A percentile compares a stretch with the other conserved stretches of the same genome.
phyloP scores from a whole-genome alignment of 768 basidiomycete species.

The Steccherinum ochraceum region DNA sequence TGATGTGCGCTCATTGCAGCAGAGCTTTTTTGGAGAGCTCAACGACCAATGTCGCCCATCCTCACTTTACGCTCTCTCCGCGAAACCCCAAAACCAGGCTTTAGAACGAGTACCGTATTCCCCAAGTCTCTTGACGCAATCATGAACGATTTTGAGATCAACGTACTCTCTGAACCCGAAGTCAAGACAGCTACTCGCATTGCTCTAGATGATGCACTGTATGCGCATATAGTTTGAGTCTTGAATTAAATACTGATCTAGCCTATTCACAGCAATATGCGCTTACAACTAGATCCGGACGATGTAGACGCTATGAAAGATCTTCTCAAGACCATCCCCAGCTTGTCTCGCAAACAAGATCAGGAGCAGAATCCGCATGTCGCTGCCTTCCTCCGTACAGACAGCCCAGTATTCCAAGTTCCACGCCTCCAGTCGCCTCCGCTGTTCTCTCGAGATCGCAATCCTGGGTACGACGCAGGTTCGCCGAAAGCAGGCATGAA shows the following conservation, averaged over 20 bases:
- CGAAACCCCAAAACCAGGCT: conserved; percentile 33
- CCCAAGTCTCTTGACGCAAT: background rate
- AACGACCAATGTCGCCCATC: conserved; percentile 36
- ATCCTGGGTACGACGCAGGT: conserved; percentile 17
- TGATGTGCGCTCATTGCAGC: background rate
- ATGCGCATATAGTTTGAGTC: conserved; percentile 6
- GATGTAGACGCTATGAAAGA: conserved; percentile 18
- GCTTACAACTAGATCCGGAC: conserved; percentile 13
- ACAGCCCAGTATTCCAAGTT: conserved; percentile 21
- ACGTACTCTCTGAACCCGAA: too few relatives aligned
- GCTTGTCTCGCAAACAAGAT: conserved; percentile 1
- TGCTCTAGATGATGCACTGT: background rate
- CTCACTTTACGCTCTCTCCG: conserved; percentile 39
- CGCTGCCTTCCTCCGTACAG: conserved; percentile 24
- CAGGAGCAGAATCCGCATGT: conserved; percentile 5
- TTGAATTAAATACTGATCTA: conserved; percentile 4
- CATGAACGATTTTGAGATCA: too few relatives aligned
- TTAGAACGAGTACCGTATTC: background rate
- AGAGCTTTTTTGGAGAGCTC: background rate
- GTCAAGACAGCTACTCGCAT: too few relatives aligned
- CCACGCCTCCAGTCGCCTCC: conserved; percentile 32
- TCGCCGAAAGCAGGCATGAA: conserved; percentile 30
- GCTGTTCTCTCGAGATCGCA: conserved; percentile 37
- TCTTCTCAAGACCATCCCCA: conserved; percentile 24
- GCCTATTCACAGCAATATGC: conserved; percentile 6